Percentiles rank a stretch among this genome's conserved stretches.
These are phyloP conservation scores for Colletotrichum sp. DNA, from an alignment of 2,329 filamentous ascomycete genomes.

Conservation along the genomic window DNA sequence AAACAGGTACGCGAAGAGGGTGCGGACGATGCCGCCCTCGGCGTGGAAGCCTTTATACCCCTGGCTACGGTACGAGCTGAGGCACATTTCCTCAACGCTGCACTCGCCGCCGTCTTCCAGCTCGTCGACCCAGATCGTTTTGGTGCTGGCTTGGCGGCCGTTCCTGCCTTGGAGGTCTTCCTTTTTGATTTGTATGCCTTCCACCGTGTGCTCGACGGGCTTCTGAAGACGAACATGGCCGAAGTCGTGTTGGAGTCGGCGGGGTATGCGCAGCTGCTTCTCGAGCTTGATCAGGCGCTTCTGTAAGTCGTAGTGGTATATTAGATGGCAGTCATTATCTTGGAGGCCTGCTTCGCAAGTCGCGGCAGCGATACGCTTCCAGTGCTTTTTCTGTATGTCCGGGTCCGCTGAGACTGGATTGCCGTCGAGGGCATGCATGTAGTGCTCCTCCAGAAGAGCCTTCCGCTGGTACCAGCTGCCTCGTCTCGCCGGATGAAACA, in stretches of 20 bases:
- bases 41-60: slow-evolving; percentile 96
- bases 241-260: slow-evolving; percentile 91
- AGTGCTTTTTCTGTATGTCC: slow-evolving; percentile 75
- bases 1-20: slow-evolving; percentile 88
- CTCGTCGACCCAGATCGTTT: slow-evolving; percentile 90
- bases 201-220: slow-evolving; percentile 75
- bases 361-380: slow-evolving; percentile 75
- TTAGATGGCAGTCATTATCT: slow-evolving; percentile 87
- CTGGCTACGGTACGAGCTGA: slow-evolving; percentile 80
- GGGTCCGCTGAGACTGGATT: slow-evolving; percentile 37
- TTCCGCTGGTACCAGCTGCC: slow-evolving; percentile 97
- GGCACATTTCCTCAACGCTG: slow-evolving; percentile 91
- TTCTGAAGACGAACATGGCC: slow-evolving; percentile 80
- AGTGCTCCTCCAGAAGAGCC: slow-evolving; percentile 92
- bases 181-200: slow-evolving; percentile 79
- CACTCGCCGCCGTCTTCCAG: slow-evolving; percentile 73
- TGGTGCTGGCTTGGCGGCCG: slow-evolving; percentile 56
- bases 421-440: slow-evolving; percentile 73
- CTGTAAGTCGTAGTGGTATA: slow-evolving; percentile 93
- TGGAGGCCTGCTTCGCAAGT: slow-evolving; percentile 90
- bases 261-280: slow-evolving; percentile 79
- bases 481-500: slow-evolving; percentile 85
- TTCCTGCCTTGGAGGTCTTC: slow-evolving; percentile 49
- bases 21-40: slow-evolving; percentile 91
- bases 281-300: slow-evolving; percentile 94